These are phyloP conservation scores for Helicostylum pulchrum DNA, from an alignment of 192 early-diverging fungal species.

Conservation along the genomic window DNA sequence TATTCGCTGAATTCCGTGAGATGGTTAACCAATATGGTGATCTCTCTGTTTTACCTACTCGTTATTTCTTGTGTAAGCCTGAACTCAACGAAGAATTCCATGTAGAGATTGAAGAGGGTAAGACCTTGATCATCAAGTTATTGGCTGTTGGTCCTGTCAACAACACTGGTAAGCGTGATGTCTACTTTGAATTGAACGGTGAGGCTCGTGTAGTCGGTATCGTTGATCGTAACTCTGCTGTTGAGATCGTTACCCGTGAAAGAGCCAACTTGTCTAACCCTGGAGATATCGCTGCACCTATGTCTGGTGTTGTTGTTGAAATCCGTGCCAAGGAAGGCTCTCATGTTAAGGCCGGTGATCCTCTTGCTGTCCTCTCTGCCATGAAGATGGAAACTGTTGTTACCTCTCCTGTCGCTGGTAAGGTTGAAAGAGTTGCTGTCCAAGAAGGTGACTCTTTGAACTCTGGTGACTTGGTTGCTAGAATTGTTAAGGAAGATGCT, in stretches of 20 bases:
- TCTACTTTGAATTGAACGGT: slow-evolving; percentile 96
- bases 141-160: slow-evolving; percentile 87
- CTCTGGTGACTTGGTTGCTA: slow-evolving; percentile 80
- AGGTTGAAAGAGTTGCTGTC: slow-evolving; percentile 70
- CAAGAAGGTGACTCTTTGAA: slow-evolving; percentile 74
- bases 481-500: slow-evolving; percentile 51
- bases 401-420: slow-evolving; percentile 70
- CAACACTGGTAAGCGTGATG: slow-evolving; percentile 76
- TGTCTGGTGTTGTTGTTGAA: slow-evolving; percentile 94
- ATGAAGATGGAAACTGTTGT: slow-evolving; percentile 99
- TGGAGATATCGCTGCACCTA: slow-evolving; percentile 90
- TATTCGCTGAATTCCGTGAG: slow-evolving; percentile 81
- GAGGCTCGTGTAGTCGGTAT: slow-evolving; percentile 86
- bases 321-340: slow-evolving; percentile 81
- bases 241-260: slow-evolving; percentile 60
- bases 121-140: slow-evolving; percentile 86
- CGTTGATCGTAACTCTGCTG: slow-evolving; percentile 59
- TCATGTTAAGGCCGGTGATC: slow-evolving; percentile 84
- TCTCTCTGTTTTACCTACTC: slow-evolving; percentile 86
- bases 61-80: slow-evolving; percentile 84
- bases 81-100: slow-evolving; percentile 87
- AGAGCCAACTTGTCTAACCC: slow-evolving; percentile 76
- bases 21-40: slow-evolving; percentile 79
- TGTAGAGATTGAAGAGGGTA: slow-evolving; percentile 83
- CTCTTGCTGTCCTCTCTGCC: slow-evolving; percentile 89